Percentiles rank a stretch among this genome's conserved stretches.
phyloP scores from a whole-genome alignment of 225 moss, liverwort and hornwort genomes.

The Pleurozium schreberi region DNA sequence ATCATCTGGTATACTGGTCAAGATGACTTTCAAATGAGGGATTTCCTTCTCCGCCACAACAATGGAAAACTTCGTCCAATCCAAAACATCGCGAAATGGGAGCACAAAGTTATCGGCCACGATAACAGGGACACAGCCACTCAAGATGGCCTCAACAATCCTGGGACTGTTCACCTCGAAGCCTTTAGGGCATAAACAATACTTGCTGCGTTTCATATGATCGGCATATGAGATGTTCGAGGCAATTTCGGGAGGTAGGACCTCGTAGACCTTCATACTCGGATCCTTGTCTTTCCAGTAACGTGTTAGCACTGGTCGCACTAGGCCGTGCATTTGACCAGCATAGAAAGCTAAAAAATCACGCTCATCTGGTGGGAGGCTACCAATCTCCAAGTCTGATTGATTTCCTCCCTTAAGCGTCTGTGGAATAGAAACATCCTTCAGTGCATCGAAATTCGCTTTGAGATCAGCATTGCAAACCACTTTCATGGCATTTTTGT shows the following conservation, averaged over 20 bases:
- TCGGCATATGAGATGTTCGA: conserved; percentile 28
- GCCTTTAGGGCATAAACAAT: conserved; percentile 48
- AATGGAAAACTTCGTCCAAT: conserved; percentile 51
- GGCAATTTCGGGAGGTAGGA: conserved; percentile 32
- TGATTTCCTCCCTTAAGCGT: conserved; percentile 32
- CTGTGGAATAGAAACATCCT: conserved; percentile 79
- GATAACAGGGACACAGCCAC: conserved; percentile 52
- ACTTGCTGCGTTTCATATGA: conserved; percentile 52
- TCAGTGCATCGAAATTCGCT: conserved; percentile 34
- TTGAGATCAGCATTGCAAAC: conserved; percentile 69
- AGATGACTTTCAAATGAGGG: conserved; percentile 34
- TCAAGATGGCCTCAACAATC: conserved; percentile 46
- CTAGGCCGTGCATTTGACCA: conserved; percentile 77
- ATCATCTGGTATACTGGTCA: conserved; percentile 28
- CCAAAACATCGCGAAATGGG: conserved; percentile 39
- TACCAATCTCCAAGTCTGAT: conserved; percentile 10
- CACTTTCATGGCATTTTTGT: conserved; percentile 66
- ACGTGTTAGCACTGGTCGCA: conserved; percentile 51
- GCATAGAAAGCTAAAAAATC: conserved; percentile 73
- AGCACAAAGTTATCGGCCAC: conserved; percentile 48
- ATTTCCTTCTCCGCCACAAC: conserved; percentile 40
- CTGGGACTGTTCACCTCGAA: conserved; percentile 62
- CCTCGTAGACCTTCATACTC: conserved; percentile 49
- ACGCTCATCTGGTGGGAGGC: conserved; percentile 20
- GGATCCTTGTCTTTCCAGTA: conserved; percentile 74